phyloP scores from a whole-genome alignment of 495 filamentous ascomycete species.

The Penicillium herquei region DNA sequence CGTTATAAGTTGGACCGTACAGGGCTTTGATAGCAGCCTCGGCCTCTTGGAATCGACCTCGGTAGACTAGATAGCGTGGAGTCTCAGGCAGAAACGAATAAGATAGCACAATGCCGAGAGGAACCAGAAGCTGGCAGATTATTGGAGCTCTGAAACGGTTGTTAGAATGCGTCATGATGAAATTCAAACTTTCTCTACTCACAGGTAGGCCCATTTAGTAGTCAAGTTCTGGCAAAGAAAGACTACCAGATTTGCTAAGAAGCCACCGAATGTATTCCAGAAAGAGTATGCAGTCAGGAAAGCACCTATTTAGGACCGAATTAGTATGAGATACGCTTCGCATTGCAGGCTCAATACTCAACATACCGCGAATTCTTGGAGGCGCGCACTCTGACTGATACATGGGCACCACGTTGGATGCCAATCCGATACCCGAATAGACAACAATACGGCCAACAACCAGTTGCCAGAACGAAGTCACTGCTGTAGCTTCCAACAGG shows the following conservation, averaged over 20 bases:
- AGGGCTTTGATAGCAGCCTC: conserved; percentile 7
- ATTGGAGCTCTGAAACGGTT: neutral
- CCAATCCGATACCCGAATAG: conserved; percentile 13
- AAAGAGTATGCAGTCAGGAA: conserved; percentile 3
- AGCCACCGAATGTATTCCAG: conserved; percentile 4
- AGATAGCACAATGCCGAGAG: conserved; percentile 44
- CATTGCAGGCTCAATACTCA: neutral
- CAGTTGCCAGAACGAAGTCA: conserved; percentile 10
- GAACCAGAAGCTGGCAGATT: conserved; percentile 33
- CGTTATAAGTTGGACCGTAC: conserved; percentile 2
- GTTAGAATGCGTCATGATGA: neutral
- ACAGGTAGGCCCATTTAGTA: conserved; percentile 6
- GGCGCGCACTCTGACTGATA: conserved; percentile 13
- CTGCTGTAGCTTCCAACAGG: conserved; percentile 7
- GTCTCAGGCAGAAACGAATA: conserved; percentile 61
- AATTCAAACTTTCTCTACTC: neutral
- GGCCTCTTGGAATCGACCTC: conserved; percentile 47
- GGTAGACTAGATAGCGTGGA: conserved; percentile 56
- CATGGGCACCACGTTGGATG: conserved; percentile 12
- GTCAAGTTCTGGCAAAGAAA: conserved; percentile 3
- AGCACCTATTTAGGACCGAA: neutral
- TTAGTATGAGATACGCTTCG: neutral
- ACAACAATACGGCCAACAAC: conserved; percentile 12
- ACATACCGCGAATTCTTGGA: conserved; percentile 6
- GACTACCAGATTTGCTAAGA: conserved; percentile 4